Conservation (phyloP, 108 stramenopile genomes). For the Cyclotella baltica region DNA sequence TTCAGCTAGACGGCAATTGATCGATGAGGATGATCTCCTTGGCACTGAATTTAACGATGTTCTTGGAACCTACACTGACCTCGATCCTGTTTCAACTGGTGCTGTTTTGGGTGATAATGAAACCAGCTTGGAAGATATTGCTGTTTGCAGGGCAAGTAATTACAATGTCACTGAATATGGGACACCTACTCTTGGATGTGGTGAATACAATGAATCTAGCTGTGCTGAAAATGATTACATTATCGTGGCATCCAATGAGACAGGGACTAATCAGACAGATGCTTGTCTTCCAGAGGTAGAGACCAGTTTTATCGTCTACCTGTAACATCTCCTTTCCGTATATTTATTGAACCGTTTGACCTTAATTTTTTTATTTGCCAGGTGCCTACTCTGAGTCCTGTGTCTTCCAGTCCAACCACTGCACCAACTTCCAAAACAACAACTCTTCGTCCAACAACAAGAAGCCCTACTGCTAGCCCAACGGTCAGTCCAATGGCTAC, state of each 20-base stretch:
- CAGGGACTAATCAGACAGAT: not conserved
- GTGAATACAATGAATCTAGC: not conserved
- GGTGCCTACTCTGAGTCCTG: too few relatives aligned
- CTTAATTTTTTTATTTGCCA: too few relatives aligned
- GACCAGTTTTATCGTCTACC: too few relatives aligned
- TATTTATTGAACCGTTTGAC: too few relatives aligned
- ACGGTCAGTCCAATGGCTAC: too few relatives aligned
- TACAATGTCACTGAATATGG: not conserved
- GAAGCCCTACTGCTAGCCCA: too few relatives aligned
- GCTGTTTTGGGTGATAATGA: constrained; percentile 3
- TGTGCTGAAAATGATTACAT: constrained; percentile 2
- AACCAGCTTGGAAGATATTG: not conserved
- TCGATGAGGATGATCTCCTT: too few relatives aligned
- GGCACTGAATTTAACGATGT: not conserved
- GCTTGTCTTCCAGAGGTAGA: not conserved
- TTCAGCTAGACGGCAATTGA: not conserved
- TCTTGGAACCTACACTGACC: not conserved
- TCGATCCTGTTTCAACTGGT: not conserved
- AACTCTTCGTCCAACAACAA: too few relatives aligned
- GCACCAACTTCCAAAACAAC: too few relatives aligned
- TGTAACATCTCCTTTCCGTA: too few relatives aligned
- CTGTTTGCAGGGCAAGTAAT: not conserved
- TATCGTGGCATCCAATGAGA: not conserved
- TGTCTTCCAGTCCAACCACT: too few relatives aligned
- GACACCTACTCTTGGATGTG: not conserved